Base-by-base conservation (phyloP, 129 eudicot species). In the Arctium lappa region DNA sequence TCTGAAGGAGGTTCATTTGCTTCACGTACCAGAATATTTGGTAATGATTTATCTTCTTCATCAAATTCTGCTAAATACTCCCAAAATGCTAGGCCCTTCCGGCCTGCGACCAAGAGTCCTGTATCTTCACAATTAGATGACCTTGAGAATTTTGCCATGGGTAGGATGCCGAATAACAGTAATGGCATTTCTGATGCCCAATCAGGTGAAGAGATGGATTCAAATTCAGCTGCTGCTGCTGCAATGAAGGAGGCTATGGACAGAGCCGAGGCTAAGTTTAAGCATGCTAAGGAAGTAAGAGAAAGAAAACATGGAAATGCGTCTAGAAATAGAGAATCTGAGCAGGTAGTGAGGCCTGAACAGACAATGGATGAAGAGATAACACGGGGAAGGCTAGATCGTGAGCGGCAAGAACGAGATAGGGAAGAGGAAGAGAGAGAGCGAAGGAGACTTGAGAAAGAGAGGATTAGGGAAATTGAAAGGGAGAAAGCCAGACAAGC, bases 161-260 rank as follows among this genome's bases (percentile, higher is more conserved):
- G 87, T 71, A 83, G 81, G 85, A 81, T 82, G 1, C 80, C 70
- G 22, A 83, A 39, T 66, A 79, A 77, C 80, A 37, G 56, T 34
- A 83, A 86, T 87, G 92, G 62, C 50, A 81, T 63, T 73, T 62
- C 69, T 29, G 74, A 85, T 81, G 70, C 68, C 68, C 68, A 74
- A 74, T 80, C 90, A 36, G 80, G 90, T 83, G 91, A 86, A 79
- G 88, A 85, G 12, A 32, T 73, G 72, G 76, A 86, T 66, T 66
- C 87, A 11, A 81, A 84, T 84, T 88, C 94, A 48, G 84, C 79
- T 62, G 92, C 94, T 72, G 94, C 91, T 22, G 27, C 27, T 74
- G 91, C 94, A 15, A 91, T 91, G 93, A 91, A 91, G 88, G 96
- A 91, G 40, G 96, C 93, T 63, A 86, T 91, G 96, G 91, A 86